Base-by-base conservation (phyloP, 2,329 filamentous ascomycete genomes). In the Neocatenulostroma microsporum region DNA sequence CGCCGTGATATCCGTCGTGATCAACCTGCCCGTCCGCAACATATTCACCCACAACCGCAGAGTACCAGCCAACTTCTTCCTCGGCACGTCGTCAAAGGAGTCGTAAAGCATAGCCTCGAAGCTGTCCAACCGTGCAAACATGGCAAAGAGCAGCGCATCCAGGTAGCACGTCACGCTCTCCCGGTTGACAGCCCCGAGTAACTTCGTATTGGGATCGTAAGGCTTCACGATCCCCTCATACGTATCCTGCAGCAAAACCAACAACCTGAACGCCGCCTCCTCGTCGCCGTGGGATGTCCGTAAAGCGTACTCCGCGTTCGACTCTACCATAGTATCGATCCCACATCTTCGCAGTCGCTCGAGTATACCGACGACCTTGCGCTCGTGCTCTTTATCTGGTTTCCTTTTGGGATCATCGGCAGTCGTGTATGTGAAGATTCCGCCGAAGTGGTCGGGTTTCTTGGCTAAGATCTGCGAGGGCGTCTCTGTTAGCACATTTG, bases 11-110 rank as follows among this genome's bases (percentile, higher is more conserved):
- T 95, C 88, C 3, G 77, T 80, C 29, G 81, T 82, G 44, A 98
- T 88, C 28, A 96, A 68, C 54, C 82, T 84, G 21, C 91, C 91
- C 5, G 79, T 80, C 45, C 91, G 75, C 44, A 96, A 62, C 70
- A 95, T 74, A 54, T 96, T 96, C 30, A 96, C 88, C 85, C 89
- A 98, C 31, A 96, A 67, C 36, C 89, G 76, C 33, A 96, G 61
- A 15, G 94, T 62, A 8, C 79, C 78, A n/a, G 81, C 81, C 36
- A 98, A 67, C 49, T 79, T 84, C 49, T 76, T 78, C 45, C 81
- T 76, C 17, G 73, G 68, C 45, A 85, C 78, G 42, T 91, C 83
- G 18, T 78, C 73, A 44, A 85, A 84, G 6, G 80, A 78, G 39
- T 81, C 82, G 58, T 84, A 88, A 21, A 95, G 70, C 71, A 96